Evolutionary conservation across 2,329 filamentous ascomycete species (phyloP).

Genomic region (Westerdykella sp.): DNA sequence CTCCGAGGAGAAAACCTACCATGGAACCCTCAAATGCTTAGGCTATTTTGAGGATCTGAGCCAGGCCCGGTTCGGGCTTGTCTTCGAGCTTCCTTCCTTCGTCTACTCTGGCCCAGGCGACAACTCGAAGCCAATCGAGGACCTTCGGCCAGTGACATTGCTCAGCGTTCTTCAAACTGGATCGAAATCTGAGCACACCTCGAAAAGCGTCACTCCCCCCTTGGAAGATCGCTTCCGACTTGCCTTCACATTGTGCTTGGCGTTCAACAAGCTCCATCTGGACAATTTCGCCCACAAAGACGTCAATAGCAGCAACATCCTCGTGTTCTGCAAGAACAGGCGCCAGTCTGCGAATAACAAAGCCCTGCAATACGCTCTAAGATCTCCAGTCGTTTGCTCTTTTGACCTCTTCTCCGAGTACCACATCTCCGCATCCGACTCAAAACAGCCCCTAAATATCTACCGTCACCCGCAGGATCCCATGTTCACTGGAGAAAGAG

Average conservation of each 20-base stretch:
- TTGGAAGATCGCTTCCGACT: slow-evolving; percentile 72
- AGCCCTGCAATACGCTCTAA: slow-evolving; percentile 48
- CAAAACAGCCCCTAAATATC: slow-evolving; percentile 40
- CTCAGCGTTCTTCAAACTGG: slow-evolving; percentile 45
- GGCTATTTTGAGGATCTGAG: slow-evolving; percentile 71
- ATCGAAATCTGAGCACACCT: slow-evolving; percentile 39
- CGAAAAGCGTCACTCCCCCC: slow-evolving; percentile 41
- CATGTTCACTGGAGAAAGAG: slow-evolving; percentile 27
- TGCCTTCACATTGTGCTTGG: slow-evolving; percentile 65
- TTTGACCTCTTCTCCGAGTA: slow-evolving; percentile 66
- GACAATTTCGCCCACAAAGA: slow-evolving; percentile 65
- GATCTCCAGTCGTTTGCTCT: slow-evolving; percentile 63
- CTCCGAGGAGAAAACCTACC: slow-evolving; percentile 28
- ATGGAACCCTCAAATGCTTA: slow-evolving; percentile 51
- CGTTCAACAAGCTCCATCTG: slow-evolving; percentile 66
- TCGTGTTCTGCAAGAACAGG: slow-evolving; percentile 53
- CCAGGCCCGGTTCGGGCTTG: slow-evolving; percentile 62
- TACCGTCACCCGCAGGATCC: slow-evolving; percentile 61
- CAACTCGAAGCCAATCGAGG: slow-evolving; percentile 40
- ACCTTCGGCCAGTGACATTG: slow-evolving; percentile 41
- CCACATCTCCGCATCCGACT: slow-evolving; percentile 39
- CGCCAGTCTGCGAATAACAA: slow-evolving; percentile 40
- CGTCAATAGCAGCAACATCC: slow-evolving; percentile 60
- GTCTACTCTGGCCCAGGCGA: slow-evolving; percentile 47
- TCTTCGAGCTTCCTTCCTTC: slow-evolving; percentile 64